Evolutionary conservation across 805 yeast species (phyloP).

Genomic region (Lachancea kluyveri): DNA sequence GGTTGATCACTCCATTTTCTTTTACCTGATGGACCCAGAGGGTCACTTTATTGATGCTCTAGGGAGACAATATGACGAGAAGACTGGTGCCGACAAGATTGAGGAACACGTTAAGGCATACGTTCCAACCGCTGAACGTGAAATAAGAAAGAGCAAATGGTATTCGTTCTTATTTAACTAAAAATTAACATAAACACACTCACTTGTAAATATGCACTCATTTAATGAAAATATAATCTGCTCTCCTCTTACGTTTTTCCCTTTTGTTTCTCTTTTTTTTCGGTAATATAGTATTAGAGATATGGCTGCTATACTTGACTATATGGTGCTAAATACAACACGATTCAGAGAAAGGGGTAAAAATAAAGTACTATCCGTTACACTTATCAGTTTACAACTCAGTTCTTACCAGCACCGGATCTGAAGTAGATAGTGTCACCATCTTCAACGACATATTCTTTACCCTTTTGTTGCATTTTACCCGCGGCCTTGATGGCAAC

Average conservation of each 20-base stretch:
- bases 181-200: neutral
- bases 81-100: constrained; percentile 71
- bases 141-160: constrained; percentile 54
- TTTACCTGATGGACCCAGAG: constrained; percentile 97
- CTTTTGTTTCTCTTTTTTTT: too few relatives aligned
- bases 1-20: constrained; percentile 96
- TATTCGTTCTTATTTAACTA: constrained; percentile 35
- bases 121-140: constrained; percentile 66
- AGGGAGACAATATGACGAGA: constrained; percentile 84
- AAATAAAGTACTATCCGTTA: neutral
- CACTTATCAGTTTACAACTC: constrained; percentile 8
- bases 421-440: constrained; percentile 90
- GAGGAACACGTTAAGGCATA: constrained; percentile 68
- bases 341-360: too few relatives aligned
- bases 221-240: constrained; percentile 1
- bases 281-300: too few relatives aligned
- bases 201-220: constrained; percentile 6
- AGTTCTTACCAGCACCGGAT: constrained; percentile 88
- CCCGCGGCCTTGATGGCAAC: constrained; percentile 80
- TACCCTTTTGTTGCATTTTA: constrained; percentile 86
- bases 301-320: too few relatives aligned
- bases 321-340: too few relatives aligned
- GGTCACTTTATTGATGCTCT: constrained; percentile 92
- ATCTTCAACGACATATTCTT: constrained; percentile 90
- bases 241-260: too few relatives aligned